A percentile compares a stretch with the other conserved stretches of the same genome.
phyloP scores from a whole-genome alignment of 1,284 basidiomycete species.

The Grifola frondosa region DNA sequence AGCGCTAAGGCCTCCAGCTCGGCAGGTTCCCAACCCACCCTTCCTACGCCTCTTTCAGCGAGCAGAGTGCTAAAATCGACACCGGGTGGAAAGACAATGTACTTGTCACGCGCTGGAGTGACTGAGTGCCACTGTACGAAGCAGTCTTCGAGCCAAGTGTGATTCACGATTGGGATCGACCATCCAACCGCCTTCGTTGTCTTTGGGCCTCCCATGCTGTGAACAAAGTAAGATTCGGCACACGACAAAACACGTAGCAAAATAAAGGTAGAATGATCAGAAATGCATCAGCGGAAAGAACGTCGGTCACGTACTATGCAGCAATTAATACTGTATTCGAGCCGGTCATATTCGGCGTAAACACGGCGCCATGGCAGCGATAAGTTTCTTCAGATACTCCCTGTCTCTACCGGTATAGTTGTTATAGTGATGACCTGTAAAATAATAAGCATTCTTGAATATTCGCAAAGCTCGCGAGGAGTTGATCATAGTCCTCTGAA shows the following conservation, averaged over 20 bases:
- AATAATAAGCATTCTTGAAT: too few species aligned
- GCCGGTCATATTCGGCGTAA: constrained; percentile 77
- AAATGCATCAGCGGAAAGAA: not conserved
- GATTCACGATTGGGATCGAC: constrained; percentile 86
- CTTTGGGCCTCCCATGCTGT: constrained; percentile 71
- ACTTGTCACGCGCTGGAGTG: constrained; percentile 59
- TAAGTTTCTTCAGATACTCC: constrained; percentile 84
- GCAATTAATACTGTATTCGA: constrained; percentile 80
- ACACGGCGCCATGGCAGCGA: constrained; percentile 71
- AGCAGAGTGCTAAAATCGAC: constrained; percentile 65
- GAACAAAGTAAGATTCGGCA: not conserved
- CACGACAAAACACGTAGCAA: not conserved
- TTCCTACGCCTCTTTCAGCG: constrained; percentile 50
- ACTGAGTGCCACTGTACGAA: constrained; percentile 75
- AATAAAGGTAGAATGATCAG: not conserved
- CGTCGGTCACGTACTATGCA: constrained; percentile 59
- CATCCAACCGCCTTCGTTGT: constrained; percentile 72
- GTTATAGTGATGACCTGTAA: constrained; percentile 76
- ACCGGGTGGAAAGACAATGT: constrained; percentile 64
- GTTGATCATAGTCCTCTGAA: too few species aligned
- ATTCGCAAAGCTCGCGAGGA: too few species aligned
- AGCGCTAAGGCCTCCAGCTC: constrained; percentile 28
- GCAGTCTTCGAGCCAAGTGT: constrained; percentile 88
- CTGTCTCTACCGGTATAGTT: constrained; percentile 85
- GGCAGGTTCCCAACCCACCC: constrained; percentile 30